Percentiles rank a stretch among this genome's conserved stretches.
Conservation (phyloP, 768 basidiomycete species). For the Panellus pusillus region DNA sequence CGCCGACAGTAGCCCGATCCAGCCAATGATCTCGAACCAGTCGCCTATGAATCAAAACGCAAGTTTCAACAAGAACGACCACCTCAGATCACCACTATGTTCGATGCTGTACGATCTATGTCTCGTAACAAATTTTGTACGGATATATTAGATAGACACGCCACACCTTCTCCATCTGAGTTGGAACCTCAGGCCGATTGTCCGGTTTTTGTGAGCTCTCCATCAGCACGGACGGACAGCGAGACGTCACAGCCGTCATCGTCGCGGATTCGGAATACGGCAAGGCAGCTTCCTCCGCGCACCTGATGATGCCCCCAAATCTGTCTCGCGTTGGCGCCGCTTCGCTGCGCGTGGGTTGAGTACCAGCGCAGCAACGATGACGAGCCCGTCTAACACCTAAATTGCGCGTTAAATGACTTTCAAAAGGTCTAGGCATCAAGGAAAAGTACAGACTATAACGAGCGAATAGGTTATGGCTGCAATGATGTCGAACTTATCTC, state of each 20-base stretch:
- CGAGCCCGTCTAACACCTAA: conserved; percentile 60
- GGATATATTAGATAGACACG: too few species aligned
- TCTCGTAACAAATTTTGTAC: too few species aligned
- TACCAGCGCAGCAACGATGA: conserved; percentile 60
- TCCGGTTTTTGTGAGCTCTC: conserved; percentile 31
- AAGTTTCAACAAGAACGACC: too few species aligned
- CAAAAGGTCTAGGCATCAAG: conserved; percentile 3
- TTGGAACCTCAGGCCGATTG: too few species aligned
- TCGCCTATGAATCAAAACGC: too few species aligned
- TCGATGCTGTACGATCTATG: too few species aligned
- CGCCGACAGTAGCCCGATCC: too few species aligned
- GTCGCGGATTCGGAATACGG: conserved; percentile 91
- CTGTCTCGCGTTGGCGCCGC: conserved; percentile 31
- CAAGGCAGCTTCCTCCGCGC: conserved; percentile 52
- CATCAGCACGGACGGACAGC: conserved; percentile 62
- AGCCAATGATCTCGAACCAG: too few species aligned
- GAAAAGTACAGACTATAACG: conserved; percentile 51
- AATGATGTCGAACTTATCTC: conserved; percentile 58
- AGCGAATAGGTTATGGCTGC: conserved; percentile 62
- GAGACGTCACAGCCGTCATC: conserved; percentile 66
- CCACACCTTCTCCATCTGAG: too few species aligned
- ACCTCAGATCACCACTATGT: too few species aligned
- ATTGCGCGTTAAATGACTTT: background rate
- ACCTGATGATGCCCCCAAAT: conserved; percentile 36
- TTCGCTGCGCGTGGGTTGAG: conserved; percentile 60